Evolutionary conservation across 1,139 yeast species (phyloP).

Genomic region (Scheffersomyces insectosa): DNA sequence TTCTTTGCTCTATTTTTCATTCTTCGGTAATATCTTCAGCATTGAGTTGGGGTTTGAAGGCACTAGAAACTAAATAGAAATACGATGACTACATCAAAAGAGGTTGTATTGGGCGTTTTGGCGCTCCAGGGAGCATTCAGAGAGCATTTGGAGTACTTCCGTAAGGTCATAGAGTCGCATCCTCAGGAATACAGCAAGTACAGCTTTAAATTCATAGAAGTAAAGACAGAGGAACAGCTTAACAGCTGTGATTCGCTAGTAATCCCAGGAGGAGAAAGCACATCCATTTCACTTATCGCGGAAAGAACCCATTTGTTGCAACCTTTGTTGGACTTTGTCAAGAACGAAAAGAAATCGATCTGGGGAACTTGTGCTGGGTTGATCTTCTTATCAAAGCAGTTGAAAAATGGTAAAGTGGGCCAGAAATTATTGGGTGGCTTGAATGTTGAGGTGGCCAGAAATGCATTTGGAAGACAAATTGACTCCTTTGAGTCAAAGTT

Average conservation of each 20-base stretch:
- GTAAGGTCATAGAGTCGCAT: constrained; percentile 31
- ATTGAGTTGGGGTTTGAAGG: too few species aligned
- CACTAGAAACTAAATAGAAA: too few species aligned
- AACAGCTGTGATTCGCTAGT: constrained; percentile 58
- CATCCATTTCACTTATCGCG: constrained; percentile 72
- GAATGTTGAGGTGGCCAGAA: constrained; percentile 63
- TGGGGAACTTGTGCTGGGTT: constrained; percentile 94
- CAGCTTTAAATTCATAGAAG: constrained; percentile 42
- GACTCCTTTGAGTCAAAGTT: constrained; percentile 60
- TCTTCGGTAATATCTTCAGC: too few species aligned
- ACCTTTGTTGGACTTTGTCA: constrained; percentile 55
- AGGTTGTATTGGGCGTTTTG: constrained; percentile 58
- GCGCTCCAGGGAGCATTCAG: constrained; percentile 81
- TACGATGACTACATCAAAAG: constrained; percentile 6
- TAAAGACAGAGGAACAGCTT: constrained; percentile 55
- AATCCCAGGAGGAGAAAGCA: constrained; percentile 83
- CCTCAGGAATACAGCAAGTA: constrained; percentile 15
- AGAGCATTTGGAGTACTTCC: constrained; percentile 65
- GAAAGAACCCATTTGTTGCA: constrained; percentile 60
- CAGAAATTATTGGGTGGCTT: constrained; percentile 68
- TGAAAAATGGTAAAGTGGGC: constrained; percentile 56
- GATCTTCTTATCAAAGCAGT: constrained; percentile 61
- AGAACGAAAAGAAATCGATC: constrained; percentile 49
- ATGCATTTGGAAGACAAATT: constrained; percentile 79
- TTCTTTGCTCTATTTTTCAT: too few species aligned